A percentile compares a stretch with the other conserved stretches of the same genome.
These are phyloP conservation scores for Trichoderma pleuroti DNA, from an alignment of 2,329 filamentous ascomycete species.

Conservation along the genomic window DNA sequence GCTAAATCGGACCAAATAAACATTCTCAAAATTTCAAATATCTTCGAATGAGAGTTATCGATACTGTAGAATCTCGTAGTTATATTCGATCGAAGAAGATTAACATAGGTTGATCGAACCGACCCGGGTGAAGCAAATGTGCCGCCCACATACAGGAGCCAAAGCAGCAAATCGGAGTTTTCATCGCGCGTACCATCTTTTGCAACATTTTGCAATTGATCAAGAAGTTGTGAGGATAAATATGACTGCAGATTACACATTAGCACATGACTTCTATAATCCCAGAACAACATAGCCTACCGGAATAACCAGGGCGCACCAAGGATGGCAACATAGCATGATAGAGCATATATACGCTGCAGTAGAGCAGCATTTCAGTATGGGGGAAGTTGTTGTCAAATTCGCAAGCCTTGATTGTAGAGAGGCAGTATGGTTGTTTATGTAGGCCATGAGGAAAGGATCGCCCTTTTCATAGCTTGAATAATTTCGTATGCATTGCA, in stretches of 20 bases:
- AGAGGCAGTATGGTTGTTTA: not conserved
- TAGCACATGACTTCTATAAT: not conserved
- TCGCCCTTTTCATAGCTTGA: not conserved
- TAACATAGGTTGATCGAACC: not conserved
- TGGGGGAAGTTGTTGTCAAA: not conserved
- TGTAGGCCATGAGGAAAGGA: not conserved
- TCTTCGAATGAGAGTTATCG: not conserved
- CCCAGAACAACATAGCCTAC: not conserved
- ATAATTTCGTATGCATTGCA: not conserved
- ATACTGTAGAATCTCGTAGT: not conserved
- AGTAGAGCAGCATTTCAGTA: not conserved
- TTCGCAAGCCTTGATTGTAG: not conserved
- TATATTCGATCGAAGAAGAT: not conserved
- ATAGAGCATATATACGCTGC: not conserved
- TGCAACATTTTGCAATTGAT: not conserved
- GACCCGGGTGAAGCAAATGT: not conserved
- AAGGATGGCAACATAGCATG: not conserved
- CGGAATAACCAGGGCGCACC: not conserved
- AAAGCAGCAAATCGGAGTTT: not conserved
- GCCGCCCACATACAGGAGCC: not conserved
- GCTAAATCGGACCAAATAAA: not conserved
- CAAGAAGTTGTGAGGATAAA: not conserved
- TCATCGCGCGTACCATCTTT: not conserved
- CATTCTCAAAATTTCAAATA: not conserved
- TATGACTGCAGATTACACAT: not conserved